Base-by-base conservation (phyloP, 768 basidiomycete genomes). In the Gymnopilus junonius region DNA sequence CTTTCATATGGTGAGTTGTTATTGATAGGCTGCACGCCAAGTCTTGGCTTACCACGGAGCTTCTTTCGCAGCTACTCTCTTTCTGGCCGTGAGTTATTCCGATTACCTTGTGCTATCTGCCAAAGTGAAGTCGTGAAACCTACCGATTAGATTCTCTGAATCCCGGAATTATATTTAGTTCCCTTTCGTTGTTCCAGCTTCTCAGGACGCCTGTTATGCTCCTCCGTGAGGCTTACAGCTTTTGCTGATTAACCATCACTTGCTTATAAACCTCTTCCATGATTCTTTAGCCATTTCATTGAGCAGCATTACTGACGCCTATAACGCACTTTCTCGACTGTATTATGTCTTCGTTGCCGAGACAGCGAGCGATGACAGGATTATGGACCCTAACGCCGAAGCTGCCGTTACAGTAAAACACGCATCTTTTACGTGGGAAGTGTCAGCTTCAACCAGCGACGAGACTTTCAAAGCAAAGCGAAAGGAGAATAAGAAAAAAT, bases 151-250 rank as follows among this genome's bases (percentile, higher is more conserved):
- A 94, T 70, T 20, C 73, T 3, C 81, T 93, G 40, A 76, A 88
- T 14, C 83, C 95, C 0, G 88, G 88, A 0, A 81, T 86, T 40
- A 84, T 96, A 60, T 97, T 97, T 75, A 81, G 94, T 20, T 93
- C 93, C 23, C 79, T 98, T 50, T 88, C 91, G 0, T 80, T 94
- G 2, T 97, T 97, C 83, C 89, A 90, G 67, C 77, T 97, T 17
- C 81, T 96, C 53, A 82, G 94, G 23, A 62, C 94, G 59, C 94
- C 95, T 0, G 80, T 95, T 25, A 91, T 93, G 89, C 81, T 94
- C 53, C 69, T 85, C 35, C 83, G 83, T 84, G 66, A 54, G 83
- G 76, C 27, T 57, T 40, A n/a, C 58, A 20, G 56, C 65, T 55
- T 45, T 58, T 51, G 67, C 67, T n/a, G 14, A n/a, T 27, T 15